Percentiles rank a stretch among this genome's conserved stretches.
Conservation (phyloP, 208 protist species). For the Acanthamoeba castellanii region DNA sequence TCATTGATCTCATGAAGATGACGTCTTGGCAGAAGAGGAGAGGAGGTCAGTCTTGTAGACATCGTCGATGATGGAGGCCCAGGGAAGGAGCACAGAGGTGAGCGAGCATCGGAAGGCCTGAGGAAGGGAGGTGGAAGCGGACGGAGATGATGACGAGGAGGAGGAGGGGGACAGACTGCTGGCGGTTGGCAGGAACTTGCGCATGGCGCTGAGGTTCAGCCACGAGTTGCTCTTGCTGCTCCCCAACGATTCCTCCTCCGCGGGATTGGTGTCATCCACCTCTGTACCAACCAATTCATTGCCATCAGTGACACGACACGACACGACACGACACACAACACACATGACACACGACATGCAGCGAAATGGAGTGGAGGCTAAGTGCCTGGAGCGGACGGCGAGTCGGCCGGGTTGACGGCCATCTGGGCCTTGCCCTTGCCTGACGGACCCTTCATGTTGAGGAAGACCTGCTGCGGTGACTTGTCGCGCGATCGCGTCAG, state of each 20-base stretch:
- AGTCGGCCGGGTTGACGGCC: conserved; percentile 31
- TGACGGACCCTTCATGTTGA: conserved; percentile 58
- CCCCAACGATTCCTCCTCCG: background rate
- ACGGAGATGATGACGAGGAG: background rate
- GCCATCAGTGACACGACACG: too few species aligned
- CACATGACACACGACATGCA: too few species aligned
- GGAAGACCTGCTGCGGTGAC: conserved; percentile 1
- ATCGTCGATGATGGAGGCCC: conserved; percentile 52
- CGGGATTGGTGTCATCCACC: background rate
- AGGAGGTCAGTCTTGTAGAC: conserved; percentile 48
- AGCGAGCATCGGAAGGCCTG: conserved; percentile 37
- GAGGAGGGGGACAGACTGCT: background rate
- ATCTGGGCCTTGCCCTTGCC: conserved; percentile 66
- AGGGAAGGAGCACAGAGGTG: conserved; percentile 21
- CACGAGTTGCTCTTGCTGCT: background rate
- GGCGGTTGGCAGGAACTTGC: background rate
- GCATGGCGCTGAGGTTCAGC: conserved; percentile 40
- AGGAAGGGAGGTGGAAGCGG: background rate
- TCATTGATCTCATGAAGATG: background rate
- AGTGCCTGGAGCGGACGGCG: background rate
- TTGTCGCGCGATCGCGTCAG: background rate
- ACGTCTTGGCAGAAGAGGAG: background rate
- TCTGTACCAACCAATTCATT: background rate
- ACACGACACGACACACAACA: too few species aligned
- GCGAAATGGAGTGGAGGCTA: background rate